phyloP scores from a whole-genome alignment of 208 protist species.

The Leishmania guyanensis region DNA sequence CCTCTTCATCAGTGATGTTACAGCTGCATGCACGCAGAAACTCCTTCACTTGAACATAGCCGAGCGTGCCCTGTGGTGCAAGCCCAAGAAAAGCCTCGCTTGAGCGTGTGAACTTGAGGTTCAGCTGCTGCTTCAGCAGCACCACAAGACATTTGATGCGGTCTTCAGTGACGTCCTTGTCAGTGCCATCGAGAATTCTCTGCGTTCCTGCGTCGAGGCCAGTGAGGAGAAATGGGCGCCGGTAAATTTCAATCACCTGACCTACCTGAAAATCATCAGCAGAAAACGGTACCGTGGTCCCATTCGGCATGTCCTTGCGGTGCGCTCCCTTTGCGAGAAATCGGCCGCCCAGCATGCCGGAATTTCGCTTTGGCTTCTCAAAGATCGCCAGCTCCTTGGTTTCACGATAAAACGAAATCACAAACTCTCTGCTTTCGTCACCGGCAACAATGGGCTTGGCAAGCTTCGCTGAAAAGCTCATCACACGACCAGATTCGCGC shows the following conservation, averaged over 20 bases:
- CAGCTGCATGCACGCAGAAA: constrained; percentile 87
- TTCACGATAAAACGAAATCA: constrained; percentile 90
- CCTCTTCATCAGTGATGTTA: constrained; percentile 81
- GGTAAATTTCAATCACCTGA: constrained; percentile 70
- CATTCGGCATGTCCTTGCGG: constrained; percentile 67
- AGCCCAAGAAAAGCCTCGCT: constrained; percentile 77
- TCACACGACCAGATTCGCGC: constrained; percentile 76
- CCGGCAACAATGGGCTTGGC: constrained; percentile 59
- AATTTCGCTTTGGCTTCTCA: constrained; percentile 83
- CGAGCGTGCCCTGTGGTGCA: constrained; percentile 77
- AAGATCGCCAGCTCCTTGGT: constrained; percentile 87
- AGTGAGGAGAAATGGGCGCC: constrained; percentile 71
- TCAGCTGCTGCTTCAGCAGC: constrained; percentile 82
- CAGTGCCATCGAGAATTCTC: constrained; percentile 69
- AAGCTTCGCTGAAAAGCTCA: constrained; percentile 80
- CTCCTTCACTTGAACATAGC: constrained; percentile 78
- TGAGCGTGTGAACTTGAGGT: constrained; percentile 71
- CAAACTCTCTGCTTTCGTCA: constrained; percentile 84
- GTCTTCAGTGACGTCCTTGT: constrained; percentile 55
- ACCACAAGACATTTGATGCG: constrained; percentile 73
- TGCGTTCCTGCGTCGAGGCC: constrained; percentile 73
- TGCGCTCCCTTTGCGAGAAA: constrained; percentile 88
- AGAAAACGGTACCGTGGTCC: constrained; percentile 62
- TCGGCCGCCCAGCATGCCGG: constrained; percentile 87
- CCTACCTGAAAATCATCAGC: constrained; percentile 81